A percentile compares a stretch with the other conserved stretches of the same genome.
Conservation (phyloP, 192 early-diverging fungal species). For the Coemansia sp. region DNA sequence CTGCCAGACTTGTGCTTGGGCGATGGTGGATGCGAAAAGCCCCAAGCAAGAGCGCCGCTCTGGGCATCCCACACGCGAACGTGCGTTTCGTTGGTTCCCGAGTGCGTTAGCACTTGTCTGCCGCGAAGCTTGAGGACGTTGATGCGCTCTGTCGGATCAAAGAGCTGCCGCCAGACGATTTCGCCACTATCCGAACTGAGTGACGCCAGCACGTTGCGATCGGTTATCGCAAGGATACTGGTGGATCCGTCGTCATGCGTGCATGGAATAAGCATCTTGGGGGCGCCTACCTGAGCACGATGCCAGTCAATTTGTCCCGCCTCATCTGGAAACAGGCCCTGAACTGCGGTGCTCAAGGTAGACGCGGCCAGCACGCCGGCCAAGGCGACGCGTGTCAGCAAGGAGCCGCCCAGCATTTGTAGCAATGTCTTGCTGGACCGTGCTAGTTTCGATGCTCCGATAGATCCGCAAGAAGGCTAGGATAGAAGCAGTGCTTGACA, state of each 20-base stretch:
- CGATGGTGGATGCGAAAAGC: conserved; percentile 16
- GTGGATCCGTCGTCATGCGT: conserved; percentile 26
- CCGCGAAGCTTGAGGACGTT: conserved; percentile 43
- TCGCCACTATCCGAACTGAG: conserved; percentile 63
- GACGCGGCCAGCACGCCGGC: conserved; percentile 12
- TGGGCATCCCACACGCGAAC: conserved; percentile 52
- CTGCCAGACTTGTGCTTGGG: conserved; percentile 31
- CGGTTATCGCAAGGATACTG: conserved; percentile 58
- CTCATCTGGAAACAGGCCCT: conserved; percentile 47
- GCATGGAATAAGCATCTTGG: conserved; percentile 19
- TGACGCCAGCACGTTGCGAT: conserved; percentile 70
- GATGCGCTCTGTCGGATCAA: conserved; percentile 58
- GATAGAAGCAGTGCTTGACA: too few relatives aligned
- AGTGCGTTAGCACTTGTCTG: conserved; percentile 29
- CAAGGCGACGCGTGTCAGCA: conserved; percentile 6
- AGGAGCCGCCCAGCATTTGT: conserved; percentile 15
- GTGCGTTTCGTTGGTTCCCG: conserved; percentile 10
- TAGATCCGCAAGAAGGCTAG: too few relatives aligned
- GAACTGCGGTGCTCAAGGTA: conserved; percentile 6
- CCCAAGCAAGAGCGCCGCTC: conserved; percentile 13
- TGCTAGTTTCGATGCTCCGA: too few relatives aligned
- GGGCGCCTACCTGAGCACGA: conserved; percentile 36
- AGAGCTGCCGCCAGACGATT: conserved; percentile 73
- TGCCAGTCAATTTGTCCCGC: conserved; percentile 50
- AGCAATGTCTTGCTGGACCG: too few relatives aligned